Conservation (phyloP, 2,329 filamentous ascomycete species). For the Mollisiaceae sp. region DNA sequence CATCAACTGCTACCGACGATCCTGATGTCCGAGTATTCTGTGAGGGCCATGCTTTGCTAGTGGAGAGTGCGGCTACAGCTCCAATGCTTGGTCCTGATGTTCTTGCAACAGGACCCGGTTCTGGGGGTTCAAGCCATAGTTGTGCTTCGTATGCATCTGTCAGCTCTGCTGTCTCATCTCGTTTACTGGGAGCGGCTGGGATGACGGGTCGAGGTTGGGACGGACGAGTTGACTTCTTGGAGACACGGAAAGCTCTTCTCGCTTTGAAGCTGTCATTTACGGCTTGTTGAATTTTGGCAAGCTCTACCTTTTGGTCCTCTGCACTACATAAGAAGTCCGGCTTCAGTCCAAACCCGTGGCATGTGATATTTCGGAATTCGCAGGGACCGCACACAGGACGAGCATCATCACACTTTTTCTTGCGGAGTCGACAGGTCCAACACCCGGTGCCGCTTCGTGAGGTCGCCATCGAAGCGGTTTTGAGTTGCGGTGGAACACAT, state of each 20-base stretch:
- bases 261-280: constrained; percentile 21
- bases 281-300: constrained; percentile 19
- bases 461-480: background rate
- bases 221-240: constrained; percentile 9
- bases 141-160: background rate
- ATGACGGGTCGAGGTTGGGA: constrained; percentile 3
- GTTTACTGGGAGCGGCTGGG: background rate
- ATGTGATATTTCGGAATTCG: constrained; percentile 14
- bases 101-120: too few relatives aligned
- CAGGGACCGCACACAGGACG: constrained; percentile 18
- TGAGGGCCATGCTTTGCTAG: constrained; percentile 4
- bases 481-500: background rate
- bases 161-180: background rate
- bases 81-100: background rate
- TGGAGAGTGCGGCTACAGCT: background rate
- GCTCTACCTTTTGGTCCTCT: constrained; percentile 20
- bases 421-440: constrained; percentile 22
- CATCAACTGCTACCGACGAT: background rate
- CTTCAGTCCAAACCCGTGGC: constrained; percentile 19
- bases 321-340: constrained; percentile 23
- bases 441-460: constrained; percentile 9
- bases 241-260: constrained; percentile 19
- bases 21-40: background rate
- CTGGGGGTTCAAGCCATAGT: background rate
- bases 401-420: constrained; percentile 25